These are phyloP conservation scores for Kwoniella pini DNA, from an alignment of 768 basidiomycete genomes.

Conservation along the genomic window DNA sequence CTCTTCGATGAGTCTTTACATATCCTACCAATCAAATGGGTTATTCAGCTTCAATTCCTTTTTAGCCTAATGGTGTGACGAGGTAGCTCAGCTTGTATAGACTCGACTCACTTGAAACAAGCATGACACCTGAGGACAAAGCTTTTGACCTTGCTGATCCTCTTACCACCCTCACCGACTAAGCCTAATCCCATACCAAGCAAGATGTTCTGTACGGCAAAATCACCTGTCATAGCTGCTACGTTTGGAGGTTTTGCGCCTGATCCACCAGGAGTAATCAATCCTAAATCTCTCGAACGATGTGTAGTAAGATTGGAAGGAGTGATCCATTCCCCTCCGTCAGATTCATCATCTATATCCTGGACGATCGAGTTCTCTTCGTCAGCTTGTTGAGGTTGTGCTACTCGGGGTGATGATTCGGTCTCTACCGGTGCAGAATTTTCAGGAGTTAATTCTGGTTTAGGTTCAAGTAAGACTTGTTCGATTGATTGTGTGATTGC, in stretches of 20 bases:
- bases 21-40: conserved; percentile 61
- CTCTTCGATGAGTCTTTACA: conserved; percentile 93
- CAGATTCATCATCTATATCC: conserved; percentile 57
- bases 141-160: conserved; percentile 85
- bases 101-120: conserved; percentile 93
- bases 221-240: conserved; percentile 98
- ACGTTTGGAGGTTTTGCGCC: conserved; percentile 58
- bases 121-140: conserved; percentile 98
- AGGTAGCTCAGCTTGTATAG: too few species aligned
- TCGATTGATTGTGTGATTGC: conserved; percentile 20
- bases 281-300: conserved; percentile 81
- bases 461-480: conserved; percentile 27
- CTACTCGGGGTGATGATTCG: background rate
- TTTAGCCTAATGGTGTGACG: too few species aligned
- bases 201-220: conserved; percentile 97
- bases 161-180: conserved; percentile 84
- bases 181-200: conserved; percentile 90
- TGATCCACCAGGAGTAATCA: conserved; percentile 63
- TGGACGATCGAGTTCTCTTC: background rate
- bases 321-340: conserved; percentile 96
- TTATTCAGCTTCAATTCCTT: too few species aligned
- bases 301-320: conserved; percentile 79
- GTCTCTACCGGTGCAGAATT: background rate
- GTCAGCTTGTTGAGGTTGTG: background rate
- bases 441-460: background rate